Base-by-base conservation (phyloP, 2,329 filamentous ascomycete genomes). In the Trichoderma atrobrunneum region DNA sequence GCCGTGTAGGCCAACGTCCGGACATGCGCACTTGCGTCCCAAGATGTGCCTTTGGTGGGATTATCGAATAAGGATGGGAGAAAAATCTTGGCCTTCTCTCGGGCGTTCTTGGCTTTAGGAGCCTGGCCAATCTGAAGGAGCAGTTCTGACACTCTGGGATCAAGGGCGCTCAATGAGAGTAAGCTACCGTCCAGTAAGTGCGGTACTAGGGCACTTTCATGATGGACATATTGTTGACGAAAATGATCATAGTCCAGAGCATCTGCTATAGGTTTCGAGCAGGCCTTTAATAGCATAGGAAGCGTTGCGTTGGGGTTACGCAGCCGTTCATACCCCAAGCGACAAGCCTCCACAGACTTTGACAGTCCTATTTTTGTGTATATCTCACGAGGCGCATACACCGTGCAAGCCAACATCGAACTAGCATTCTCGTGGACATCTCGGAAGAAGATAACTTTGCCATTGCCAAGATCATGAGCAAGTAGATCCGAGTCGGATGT, bases 401-500 rank as follows among this genome's bases (percentile, higher is more conserved):
- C 73, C 3, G 77, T 72, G 63, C 78, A 79, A 6, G 74, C 64
- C 18, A 80, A 72, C 34, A 65, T 73, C 11, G 74, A 76, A 71
- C 74, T 75, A 73, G 75, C 73, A 36, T 79, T 72, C 30, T 78
- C 39, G 39, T 88, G 85, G 1, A 95, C 80, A 62, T 93, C 91
- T 71, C 87, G 85, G 34, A 97, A 87, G 71, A 95, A 91, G 0
- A 90, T 84, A 0, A 97, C 89, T 1, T 85, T 84, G 0, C 91
- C 91, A 1, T 85, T 74, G 0, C 90, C 91, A 10, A 95, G 85
- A 72, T 93, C 87, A 78, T 95, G 91, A 0, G 95, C 86, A 0
- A 97, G 83, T 10, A 98, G 85, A 78, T 98, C 95, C 0, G 94
- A 97, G 77, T 98, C 95, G n/a, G 90, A 91, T 0, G 94, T 97